phyloP scores from a whole-genome alignment of 2,329 filamentous ascomycete genomes.

The Talaromyces islandicus region DNA sequence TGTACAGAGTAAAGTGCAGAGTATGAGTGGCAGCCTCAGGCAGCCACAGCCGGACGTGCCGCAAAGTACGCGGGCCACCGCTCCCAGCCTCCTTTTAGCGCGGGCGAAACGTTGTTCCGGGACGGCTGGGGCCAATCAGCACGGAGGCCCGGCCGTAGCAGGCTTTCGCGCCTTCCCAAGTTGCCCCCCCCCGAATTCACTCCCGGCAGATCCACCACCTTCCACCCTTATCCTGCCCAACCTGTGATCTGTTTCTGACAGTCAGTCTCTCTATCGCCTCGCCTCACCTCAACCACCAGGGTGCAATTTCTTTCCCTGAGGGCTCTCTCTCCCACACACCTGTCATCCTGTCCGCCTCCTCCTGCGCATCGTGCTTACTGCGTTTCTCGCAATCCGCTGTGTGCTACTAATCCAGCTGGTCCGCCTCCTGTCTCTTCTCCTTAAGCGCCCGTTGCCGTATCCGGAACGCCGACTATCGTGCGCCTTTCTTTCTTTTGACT shows the following conservation, averaged over 20 bases:
- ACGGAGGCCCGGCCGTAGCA: conserved; percentile 4
- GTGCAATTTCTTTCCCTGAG: neutral
- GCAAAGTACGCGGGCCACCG: conserved; percentile 7
- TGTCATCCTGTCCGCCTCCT: neutral
- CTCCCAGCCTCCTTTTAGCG: conserved; percentile 4
- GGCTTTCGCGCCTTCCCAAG: conserved; percentile 1
- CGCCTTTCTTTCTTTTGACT: conserved; percentile 6
- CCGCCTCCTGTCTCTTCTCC: neutral
- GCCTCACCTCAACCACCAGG: neutral
- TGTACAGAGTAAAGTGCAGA: too few relatives aligned
- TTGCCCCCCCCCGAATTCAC: neutral
- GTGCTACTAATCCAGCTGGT: neutral
- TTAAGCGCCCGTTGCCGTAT: conserved; percentile 1
- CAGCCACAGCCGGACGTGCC: conserved; percentile 4
- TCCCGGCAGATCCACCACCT: conserved; percentile 5
- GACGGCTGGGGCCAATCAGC: neutral
- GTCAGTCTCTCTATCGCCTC: neutral
- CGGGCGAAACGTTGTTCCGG: conserved; percentile 10
- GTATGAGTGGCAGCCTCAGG: neutral
- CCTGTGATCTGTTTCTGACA: neutral
- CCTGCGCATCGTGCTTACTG: neutral
- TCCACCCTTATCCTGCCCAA: conserved; percentile 1
- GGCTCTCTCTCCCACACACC: neutral
- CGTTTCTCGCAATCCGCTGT: neutral
- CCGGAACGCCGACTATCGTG: neutral